phyloP scores from a whole-genome alignment of 2,329 filamentous ascomycete genomes.

The Cladophialophora exuberans region DNA sequence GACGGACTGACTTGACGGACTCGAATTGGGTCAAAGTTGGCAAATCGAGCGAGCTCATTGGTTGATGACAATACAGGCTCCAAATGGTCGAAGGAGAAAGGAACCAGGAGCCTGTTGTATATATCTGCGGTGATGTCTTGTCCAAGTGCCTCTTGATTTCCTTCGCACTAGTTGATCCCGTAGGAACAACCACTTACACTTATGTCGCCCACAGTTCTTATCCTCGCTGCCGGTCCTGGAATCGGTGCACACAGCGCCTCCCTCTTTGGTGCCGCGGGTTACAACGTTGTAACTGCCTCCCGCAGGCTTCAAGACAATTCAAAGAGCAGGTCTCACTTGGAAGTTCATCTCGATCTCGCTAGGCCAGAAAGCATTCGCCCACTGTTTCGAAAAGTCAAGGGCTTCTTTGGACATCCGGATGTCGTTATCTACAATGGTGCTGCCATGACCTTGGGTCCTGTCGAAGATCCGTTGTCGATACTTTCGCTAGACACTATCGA shows the following conservation, averaged over 20 bases:
- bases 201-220: background rate
- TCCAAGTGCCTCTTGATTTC: too few relatives aligned
- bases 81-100: too few relatives aligned
- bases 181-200: too few relatives aligned
- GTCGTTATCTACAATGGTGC: conserved; percentile 1
- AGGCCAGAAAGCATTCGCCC: background rate
- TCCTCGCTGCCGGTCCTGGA: background rate
- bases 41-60: too few relatives aligned
- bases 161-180: too few relatives aligned
- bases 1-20: too few relatives aligned
- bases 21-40: too few relatives aligned
- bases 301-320: background rate
- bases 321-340: background rate
- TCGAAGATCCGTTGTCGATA: background rate
- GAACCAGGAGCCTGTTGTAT: too few relatives aligned
- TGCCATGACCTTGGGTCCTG: background rate
- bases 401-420: background rate
- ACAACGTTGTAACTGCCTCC: background rate
- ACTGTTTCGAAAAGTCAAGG: background rate
- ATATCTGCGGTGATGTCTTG: too few relatives aligned
- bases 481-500: background rate
- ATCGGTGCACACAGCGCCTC: background rate
- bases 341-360: background rate
- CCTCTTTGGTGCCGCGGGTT: background rate
- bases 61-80: too few relatives aligned